Base-by-base conservation (phyloP, 1,284 basidiomycete genomes). In the Trametes versicolor region DNA sequence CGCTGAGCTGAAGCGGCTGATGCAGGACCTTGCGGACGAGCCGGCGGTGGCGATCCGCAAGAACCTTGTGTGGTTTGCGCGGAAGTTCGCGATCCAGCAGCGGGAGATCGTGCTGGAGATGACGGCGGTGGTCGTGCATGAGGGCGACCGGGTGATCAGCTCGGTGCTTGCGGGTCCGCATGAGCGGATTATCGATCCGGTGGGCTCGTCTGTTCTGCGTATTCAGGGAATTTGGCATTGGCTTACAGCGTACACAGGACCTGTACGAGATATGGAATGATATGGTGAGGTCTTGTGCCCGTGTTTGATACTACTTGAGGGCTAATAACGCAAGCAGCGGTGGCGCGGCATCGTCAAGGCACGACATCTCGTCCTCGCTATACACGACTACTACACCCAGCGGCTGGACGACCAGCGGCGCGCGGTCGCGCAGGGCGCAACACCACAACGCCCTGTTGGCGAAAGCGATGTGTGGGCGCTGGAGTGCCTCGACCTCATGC, bases 401-500 rank as follows among this genome's bases (percentile, higher is more conserved):
- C 71, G 71, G 37, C 57, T 61, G 8, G 70, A 66, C 15, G 64
- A 66, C 2, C 59, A 53, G 15, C 58, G 53, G 2, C 53, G 54
- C 19, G 58, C 53, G n/a, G 45, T 56, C 9, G 29, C 51, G 21
- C 47, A 27, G 36, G 12, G 58, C 39, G 39, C 43, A 13, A 32
- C 52, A n/a, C 54, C 69, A 1, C 62, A 67, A 60, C 62, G 77
- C 37, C 78, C 76, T 1, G 61, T 67, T 10, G 72, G 74, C 29
- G 81, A 81, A 74, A 29, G 58, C 17, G 80, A 81, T 55, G 60
- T 64, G 0, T 85, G 83, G 84, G 78, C 83, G 0, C 66, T 82
- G 13, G 72, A 77, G 5, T 82, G 80, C 65, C 77, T 85, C 58
- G 80, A 78, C 51, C 70, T 80, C 7, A 73, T 73, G 21, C 79